Evolutionary conservation across 1,284 basidiomycete genomes (phyloP).

Genomic region (Mycosarcoma mackinlayi): DNA sequence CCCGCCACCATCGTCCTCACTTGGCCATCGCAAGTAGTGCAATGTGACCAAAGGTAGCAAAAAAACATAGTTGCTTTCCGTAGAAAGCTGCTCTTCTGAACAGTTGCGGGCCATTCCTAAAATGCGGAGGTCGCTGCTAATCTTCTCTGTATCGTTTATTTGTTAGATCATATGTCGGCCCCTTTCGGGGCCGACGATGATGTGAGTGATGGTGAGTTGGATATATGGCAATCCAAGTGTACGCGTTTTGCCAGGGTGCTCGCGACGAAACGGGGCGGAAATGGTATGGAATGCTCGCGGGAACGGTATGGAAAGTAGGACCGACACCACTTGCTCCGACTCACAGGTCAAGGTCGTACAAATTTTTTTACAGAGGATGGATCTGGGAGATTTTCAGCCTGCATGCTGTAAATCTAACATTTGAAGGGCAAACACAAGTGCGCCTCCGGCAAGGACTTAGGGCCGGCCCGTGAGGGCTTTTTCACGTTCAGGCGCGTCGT

Average conservation of each 20-base stretch:
- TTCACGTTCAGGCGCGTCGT: conserved; percentile 20
- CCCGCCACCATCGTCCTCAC: too few relatives aligned
- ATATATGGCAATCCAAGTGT: not conserved
- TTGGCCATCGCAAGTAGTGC: too few relatives aligned
- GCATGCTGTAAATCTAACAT: too few relatives aligned
- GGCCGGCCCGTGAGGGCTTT: not conserved
- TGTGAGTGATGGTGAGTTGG: not conserved
- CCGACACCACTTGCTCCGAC: too few relatives aligned
- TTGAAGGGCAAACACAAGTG: too few relatives aligned
- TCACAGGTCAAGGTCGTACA: too few relatives aligned
- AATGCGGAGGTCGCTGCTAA: conserved; percentile 35
- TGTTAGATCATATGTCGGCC: conserved; percentile 51
- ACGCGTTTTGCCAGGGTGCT: conserved; percentile 12
- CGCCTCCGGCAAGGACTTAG: too few relatives aligned
- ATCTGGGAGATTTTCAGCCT: too few relatives aligned
- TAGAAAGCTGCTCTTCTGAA: conserved; percentile 42
- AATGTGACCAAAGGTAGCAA: too few relatives aligned
- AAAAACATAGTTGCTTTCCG: conserved; percentile 48
- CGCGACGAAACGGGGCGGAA: not conserved
- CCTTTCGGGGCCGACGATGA: conserved; percentile 38
- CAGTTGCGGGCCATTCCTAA: conserved; percentile 23
- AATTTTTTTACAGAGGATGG: too few relatives aligned
- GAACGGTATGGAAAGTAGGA: too few relatives aligned
- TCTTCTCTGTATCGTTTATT: conserved; percentile 53
- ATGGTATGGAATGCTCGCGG: too few relatives aligned